Evolutionary conservation across 768 basidiomycete genomes (phyloP), one percentile per base, ranked within the genome.

Genomic region (Calocybe cyanea): DNA sequence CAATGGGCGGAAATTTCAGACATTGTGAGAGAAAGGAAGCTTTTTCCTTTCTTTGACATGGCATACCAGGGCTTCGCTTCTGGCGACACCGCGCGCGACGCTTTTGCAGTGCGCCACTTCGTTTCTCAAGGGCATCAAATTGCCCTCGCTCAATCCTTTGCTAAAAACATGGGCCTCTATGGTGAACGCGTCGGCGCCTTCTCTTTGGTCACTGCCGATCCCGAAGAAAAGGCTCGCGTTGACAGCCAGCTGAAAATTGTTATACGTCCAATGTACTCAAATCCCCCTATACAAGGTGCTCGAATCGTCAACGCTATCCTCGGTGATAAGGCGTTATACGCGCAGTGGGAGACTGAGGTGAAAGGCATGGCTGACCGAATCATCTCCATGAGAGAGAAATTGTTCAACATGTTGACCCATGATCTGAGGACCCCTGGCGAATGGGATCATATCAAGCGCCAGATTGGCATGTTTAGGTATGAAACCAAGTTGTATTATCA

Each of bases 21-120:
- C 57, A 73, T 98, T 49, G 68, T 95, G 56, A 83, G 89, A 61
- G 87, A 92, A 72, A 90, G 81, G 73, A 80, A 83, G 53, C 79
- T 95, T 57, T 95, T 97, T 83, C 89, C 95, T 42, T 92, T 97
- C 82, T 97, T 98, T 65, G 96, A 99, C 69, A 97, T 97, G 93
- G 95, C 96, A 13, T 99, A 99, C 74, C 92, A 96, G 68, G 96
- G 96, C 41, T 99, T 99, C 64, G 95, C 96, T 28, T 96, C 94
- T 18, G 96, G 96, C 41, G 83, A 84, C 41, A 92, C 91, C 53
- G 64, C 83, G 54, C 83, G 82, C 45, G 96, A 99, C 60, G 96
- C 95, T 9, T 94, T 91, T 65, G 92, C 95, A 24, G 82, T 97
- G 48, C 88, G 95, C 54, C 82, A 95, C 71, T 98, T 99, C 64